phyloP scores from a whole-genome alignment of 1,139 yeast genomes.

The Hemisphaericaspora subhashii region DNA sequence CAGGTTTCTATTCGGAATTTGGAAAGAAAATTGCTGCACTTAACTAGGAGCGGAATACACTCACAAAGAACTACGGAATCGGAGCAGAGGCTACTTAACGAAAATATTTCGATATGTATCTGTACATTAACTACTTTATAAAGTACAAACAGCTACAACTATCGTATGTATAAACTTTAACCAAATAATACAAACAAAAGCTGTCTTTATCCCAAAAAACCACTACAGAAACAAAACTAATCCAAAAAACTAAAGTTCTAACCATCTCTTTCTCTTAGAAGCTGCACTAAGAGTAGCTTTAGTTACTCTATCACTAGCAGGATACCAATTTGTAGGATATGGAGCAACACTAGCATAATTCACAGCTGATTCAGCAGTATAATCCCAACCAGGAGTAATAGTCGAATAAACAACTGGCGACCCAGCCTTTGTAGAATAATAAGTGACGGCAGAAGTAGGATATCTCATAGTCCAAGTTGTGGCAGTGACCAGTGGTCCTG shows the following conservation, averaged over 20 bases:
- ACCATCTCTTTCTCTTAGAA: constrained; percentile 39
- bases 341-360: constrained; percentile 72
- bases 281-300: constrained; percentile 41
- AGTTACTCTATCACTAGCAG: constrained; percentile 40
- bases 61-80: no score
- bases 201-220: not conserved
- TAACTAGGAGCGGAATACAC: no score
- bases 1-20: no score
- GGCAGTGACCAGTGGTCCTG: constrained; percentile 67
- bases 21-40: no score
- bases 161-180: not conserved
- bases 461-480: constrained; percentile 61
- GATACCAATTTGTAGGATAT: constrained; percentile 54
- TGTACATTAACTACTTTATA: not conserved
- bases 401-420: constrained; percentile 59
- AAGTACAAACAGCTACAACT: not conserved
- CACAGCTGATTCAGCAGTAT: constrained; percentile 59
- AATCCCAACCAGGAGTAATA: constrained; percentile 80
- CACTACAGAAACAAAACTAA: not conserved
- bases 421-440: constrained; percentile 42
- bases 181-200: not conserved
- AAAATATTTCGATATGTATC: no score
- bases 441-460: constrained; percentile 67
- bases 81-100: no score
- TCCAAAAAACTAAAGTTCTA: constrained; percentile 7